A percentile compares a stretch with the other conserved stretches of the same genome.
phyloP scores from a whole-genome alignment of 78 protist species.

The Dictyostelium firmibasis region DNA sequence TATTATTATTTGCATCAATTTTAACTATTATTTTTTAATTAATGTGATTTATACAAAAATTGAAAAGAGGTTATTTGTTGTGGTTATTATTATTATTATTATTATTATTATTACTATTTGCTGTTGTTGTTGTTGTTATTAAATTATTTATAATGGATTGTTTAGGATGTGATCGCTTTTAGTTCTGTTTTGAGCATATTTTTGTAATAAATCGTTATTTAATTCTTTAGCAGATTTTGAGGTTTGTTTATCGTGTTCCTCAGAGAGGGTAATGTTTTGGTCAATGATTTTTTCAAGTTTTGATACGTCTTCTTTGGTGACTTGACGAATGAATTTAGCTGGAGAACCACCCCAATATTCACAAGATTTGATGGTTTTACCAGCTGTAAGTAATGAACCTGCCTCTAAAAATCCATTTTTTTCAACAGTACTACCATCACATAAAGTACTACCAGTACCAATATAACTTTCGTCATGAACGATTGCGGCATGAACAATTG shows the following conservation, averaged over 20 bases:
- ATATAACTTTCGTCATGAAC: conserved; percentile 45
- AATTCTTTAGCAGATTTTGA: conserved; percentile 54
- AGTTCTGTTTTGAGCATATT: background rate
- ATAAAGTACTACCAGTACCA: conserved; percentile 62
- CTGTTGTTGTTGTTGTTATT: background rate
- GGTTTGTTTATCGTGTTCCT: conserved; percentile 45
- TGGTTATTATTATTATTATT: background rate
- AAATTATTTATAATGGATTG: background rate
- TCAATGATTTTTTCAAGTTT: background rate
- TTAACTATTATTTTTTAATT: too few species aligned
- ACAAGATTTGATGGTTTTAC: conserved; percentile 33
- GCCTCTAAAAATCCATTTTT: conserved; percentile 38
- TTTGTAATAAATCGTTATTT: background rate
- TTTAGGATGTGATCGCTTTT: background rate
- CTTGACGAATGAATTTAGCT: conserved; percentile 43
- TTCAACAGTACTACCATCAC: conserved; percentile 54
- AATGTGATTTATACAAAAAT: background rate
- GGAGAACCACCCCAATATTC: conserved; percentile 72
- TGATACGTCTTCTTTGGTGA: conserved; percentile 9
- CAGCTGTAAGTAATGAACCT: conserved; percentile 63
- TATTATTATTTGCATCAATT: too few species aligned
- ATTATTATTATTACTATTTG: background rate
- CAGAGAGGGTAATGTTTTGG: conserved; percentile 26
- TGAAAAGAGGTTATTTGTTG: too few species aligned
- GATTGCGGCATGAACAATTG: conserved; percentile 42